Percentiles rank a stretch among this genome's conserved stretches.
Evolutionary conservation across 495 filamentous ascomycete genomes (phyloP).

Genomic region (Chaetomium cochliodes): DNA sequence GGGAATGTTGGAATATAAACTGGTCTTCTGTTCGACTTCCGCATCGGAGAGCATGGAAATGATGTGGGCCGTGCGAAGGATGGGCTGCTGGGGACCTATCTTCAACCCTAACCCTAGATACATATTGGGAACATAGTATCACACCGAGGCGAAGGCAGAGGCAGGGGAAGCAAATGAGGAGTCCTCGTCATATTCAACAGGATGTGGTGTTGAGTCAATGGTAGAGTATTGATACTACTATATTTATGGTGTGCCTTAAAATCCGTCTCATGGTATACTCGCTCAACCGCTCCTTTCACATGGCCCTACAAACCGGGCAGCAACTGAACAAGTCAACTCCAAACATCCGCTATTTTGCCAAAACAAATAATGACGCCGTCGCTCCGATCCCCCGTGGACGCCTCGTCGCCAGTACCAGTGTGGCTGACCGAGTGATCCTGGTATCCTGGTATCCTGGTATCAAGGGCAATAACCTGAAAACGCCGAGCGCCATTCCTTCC

Average conservation of each 20-base stretch:
- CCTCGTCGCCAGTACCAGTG: background rate
- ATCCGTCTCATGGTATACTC: background rate
- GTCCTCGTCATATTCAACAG: background rate
- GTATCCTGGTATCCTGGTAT: conserved; percentile 3
- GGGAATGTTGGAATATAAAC: background rate
- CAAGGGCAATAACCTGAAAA: background rate
- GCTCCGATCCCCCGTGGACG: background rate
- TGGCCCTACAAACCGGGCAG: background rate
- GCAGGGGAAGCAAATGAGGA: too few relatives aligned
- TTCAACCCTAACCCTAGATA: background rate
- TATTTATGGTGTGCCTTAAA: background rate
- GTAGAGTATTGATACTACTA: background rate
- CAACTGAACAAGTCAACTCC: background rate
- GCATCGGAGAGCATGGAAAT: background rate
- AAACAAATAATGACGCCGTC: background rate
- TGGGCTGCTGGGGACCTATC: background rate
- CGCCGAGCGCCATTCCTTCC: background rate
- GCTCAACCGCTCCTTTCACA: background rate
- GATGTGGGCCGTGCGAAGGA: background rate
- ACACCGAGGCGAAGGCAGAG: too few relatives aligned
- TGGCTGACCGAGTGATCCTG: background rate
- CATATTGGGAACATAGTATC: too few relatives aligned
- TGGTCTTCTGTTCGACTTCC: background rate
- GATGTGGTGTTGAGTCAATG: background rate
- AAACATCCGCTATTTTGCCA: background rate